A percentile compares a stretch with the other conserved stretches of the same genome.
These are phyloP conservation scores for Pneumocystis carinii DNA, from an alignment of 1,139 yeast species.

Conservation along the genomic window DNA sequence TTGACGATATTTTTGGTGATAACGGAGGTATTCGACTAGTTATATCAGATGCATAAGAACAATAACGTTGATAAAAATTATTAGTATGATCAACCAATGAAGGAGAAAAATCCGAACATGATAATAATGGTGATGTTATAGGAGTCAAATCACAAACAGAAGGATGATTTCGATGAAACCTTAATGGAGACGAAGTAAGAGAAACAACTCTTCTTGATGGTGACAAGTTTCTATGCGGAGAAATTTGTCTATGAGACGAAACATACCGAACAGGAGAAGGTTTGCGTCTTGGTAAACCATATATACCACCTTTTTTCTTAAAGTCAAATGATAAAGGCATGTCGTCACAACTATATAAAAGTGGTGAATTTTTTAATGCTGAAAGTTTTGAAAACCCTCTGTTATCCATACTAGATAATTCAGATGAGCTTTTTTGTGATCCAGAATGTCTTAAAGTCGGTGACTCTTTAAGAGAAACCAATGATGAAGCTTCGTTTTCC, in stretches of 20 bases:
- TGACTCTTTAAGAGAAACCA: not conserved
- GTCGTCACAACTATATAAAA: not conserved
- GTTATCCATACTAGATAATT: not conserved
- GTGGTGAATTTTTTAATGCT: not conserved
- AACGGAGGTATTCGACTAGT: slow-evolving; percentile 35
- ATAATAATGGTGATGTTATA: slow-evolving; percentile 15
- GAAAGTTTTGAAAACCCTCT: not conserved
- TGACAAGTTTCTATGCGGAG: not conserved
- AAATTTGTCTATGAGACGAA: not conserved
- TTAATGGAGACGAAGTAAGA: slow-evolving; percentile 1
- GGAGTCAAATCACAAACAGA: slow-evolving; percentile 4
- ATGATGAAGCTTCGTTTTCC: not conserved
- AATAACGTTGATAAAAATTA: slow-evolving; percentile 14
- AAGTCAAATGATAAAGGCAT: not conserved
- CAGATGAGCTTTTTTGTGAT: not conserved
- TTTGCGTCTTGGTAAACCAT: not conserved
- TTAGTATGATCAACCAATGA: slow-evolving; percentile 12
- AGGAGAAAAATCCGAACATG: slow-evolving; percentile 12
- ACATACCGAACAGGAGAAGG: not conserved
- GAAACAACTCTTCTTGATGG: slow-evolving; percentile 3
- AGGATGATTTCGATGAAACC: not conserved
- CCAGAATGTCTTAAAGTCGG: not conserved
- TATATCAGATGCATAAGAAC: slow-evolving; percentile 13
- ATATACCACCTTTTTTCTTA: not conserved
- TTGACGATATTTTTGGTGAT: slow-evolving; percentile 66